Evolutionary conservation across 2,329 filamentous ascomycete species (phyloP), one percentile per base, ranked within the genome.

Genomic region (Colletotrichum euphorbiae): DNA sequence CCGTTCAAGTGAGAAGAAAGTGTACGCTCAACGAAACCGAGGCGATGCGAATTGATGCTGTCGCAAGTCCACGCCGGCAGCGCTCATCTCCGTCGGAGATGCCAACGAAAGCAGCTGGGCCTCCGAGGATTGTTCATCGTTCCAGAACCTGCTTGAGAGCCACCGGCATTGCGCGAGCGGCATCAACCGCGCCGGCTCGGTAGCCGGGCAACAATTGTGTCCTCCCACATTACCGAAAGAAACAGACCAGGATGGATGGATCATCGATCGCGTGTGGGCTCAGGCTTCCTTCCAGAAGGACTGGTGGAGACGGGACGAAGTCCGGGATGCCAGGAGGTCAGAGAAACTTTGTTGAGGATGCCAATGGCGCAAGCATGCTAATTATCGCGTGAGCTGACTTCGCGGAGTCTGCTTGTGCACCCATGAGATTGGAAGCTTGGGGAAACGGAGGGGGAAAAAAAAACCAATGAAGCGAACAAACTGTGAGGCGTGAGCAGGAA

Each of bases 271-370:
- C 21, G 15, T 8, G 15, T 5, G 4, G 21, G 21, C 7, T 33
- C 17, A 24, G 48, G 42, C 42, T 50, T 60, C 57, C 42, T 50
- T 60, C 57, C 45, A 60, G 57, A 60, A 60, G 31, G 13, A 2
- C 2, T 17, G 24, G 24, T 12, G 24, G 24, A 19, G 12, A 42
- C 45, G 57, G 57, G 57, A 50, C 13, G 33, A 60, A 51, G 45
- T 28, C 57, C 57, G 57, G 57, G 33, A 7, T 31, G 15, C 17
- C 19, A 4, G 17, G 57, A 24, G 12, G 48, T 17, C 28, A 28
- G 15, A 13, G 15, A 28, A 60, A 51, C 28, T 24, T 15, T 40
- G 31, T 21, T 19, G 12, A 50, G 43, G 17, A 8, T 13, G 9
- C 19, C 43, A 24, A 28, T 11, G 24, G 24, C 24, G 24, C 4